phyloP scores from a whole-genome alignment of 202 grass and related monocot genomes.

The Miscanthus sacchariflorus region DNA sequence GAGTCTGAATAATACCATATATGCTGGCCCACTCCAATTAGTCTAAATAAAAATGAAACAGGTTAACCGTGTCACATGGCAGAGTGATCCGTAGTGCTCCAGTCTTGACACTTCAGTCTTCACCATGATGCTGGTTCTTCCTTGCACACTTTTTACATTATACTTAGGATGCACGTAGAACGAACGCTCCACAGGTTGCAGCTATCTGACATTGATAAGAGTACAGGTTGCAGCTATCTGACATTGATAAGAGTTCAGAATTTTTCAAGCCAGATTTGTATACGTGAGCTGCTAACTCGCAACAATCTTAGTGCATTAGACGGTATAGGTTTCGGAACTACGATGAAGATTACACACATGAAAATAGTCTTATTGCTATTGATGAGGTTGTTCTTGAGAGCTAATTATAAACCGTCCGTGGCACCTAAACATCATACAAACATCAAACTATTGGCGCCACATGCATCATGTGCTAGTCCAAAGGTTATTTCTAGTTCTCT shows the following conservation, averaged over 20 bases:
- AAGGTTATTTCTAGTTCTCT: neutral
- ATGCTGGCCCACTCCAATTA: neutral
- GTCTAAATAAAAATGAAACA: neutral
- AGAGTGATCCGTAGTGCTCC: neutral
- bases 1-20: neutral
- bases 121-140: neutral
- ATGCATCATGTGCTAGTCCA: neutral
- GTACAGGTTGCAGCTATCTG: neutral
- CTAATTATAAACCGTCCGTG: constrained; percentile 2
- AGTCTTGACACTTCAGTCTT: neutral
- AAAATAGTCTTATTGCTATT: neutral
- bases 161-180: neutral
- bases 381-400: constrained; percentile 6
- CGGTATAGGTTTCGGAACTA: neutral
- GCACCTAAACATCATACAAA: neutral
- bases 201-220: neutral
- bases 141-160: neutral
- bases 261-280: neutral
- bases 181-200: neutral
- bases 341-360: neutral
- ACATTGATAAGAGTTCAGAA: neutral
- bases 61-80: neutral
- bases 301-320: neutral
- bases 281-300: neutral
- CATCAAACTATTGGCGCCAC: neutral